Evolutionary conservation across 805 yeast genomes (phyloP).

Genomic region (Kuraishia piskuri): DNA sequence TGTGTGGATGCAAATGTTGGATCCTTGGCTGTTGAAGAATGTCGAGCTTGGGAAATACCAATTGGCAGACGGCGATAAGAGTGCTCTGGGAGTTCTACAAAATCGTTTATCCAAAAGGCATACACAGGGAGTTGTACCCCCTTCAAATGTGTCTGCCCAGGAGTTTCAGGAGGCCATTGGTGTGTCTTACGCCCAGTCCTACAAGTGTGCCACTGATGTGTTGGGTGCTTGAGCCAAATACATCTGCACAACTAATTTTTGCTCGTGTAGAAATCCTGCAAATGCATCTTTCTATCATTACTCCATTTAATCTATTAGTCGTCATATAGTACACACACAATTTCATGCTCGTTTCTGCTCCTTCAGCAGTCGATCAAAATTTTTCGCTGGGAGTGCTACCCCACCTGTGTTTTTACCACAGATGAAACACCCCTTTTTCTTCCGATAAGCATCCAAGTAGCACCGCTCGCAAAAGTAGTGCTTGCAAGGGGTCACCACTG

Average conservation of each 20-base stretch:
- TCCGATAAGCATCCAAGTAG: conserved; percentile 38
- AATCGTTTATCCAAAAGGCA: neutral
- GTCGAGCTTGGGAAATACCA: neutral
- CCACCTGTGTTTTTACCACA: conserved; percentile 60
- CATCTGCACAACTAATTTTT: too few species aligned
- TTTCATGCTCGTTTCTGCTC: neutral
- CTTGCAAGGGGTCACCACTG: conserved; percentile 51
- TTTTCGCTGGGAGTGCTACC: conserved; percentile 42
- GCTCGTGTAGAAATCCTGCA: neutral
- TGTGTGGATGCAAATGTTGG: conserved; percentile 40
- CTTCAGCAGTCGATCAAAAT: conserved; percentile 10
- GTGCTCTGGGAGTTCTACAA: neutral
- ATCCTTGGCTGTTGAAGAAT: conserved; percentile 21
- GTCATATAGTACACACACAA: neutral
- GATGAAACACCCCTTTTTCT: conserved; percentile 38
- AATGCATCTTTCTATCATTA: neutral
- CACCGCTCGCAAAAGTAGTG: conserved; percentile 62
- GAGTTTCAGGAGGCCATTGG: neutral
- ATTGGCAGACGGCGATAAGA: neutral
- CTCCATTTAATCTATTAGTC: neutral
- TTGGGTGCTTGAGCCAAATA: neutral
- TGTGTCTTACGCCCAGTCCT: neutral
- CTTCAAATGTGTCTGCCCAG: neutral
- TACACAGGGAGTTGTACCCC: neutral
- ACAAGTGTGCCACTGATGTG: neutral